Evolutionary conservation across 2,329 filamentous ascomycete genomes (phyloP).

Genomic region (Diplodia mutila): DNA sequence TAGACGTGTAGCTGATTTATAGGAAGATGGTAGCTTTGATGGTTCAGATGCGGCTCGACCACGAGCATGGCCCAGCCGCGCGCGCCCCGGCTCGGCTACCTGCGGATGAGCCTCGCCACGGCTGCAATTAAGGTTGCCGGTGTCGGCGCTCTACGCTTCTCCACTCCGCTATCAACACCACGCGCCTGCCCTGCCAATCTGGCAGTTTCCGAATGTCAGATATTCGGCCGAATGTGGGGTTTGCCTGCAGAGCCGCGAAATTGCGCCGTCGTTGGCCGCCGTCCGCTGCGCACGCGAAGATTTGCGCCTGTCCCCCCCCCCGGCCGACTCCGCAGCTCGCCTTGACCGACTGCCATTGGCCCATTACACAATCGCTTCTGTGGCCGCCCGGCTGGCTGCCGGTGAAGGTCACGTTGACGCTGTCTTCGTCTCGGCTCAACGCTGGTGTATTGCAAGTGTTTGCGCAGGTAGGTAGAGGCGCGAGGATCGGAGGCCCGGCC

Average conservation of each 20-base stretch:
- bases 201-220: slow-evolving; percentile 21
- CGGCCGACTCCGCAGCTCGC: slow-evolving; percentile 5
- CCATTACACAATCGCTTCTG: slow-evolving; percentile 7
- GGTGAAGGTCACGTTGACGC: neutral
- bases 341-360: neutral
- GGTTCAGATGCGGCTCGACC: slow-evolving; percentile 14
- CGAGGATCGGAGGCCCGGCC: neutral
- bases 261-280: slow-evolving; percentile 7
- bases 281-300: neutral
- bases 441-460: neutral
- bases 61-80: slow-evolving; percentile 3
- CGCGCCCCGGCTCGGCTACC: slow-evolving; percentile 19
- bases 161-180: slow-evolving; percentile 16
- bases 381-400: neutral
- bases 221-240: slow-evolving; percentile 9
- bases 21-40: slow-evolving; percentile 10
- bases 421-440: slow-evolving; percentile 10
- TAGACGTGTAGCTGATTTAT: slow-evolving; percentile 20
- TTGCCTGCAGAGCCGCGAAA: slow-evolving; percentile 1
- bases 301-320: neutral
- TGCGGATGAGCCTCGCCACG: slow-evolving; percentile 12
- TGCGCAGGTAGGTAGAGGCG: slow-evolving; percentile 1
- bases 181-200: slow-evolving; percentile 16
- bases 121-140: slow-evolving; percentile 16
- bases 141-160: slow-evolving; percentile 16